Conservation (phyloP, 306 rosid species). For the Ormosia emarginata region DNA sequence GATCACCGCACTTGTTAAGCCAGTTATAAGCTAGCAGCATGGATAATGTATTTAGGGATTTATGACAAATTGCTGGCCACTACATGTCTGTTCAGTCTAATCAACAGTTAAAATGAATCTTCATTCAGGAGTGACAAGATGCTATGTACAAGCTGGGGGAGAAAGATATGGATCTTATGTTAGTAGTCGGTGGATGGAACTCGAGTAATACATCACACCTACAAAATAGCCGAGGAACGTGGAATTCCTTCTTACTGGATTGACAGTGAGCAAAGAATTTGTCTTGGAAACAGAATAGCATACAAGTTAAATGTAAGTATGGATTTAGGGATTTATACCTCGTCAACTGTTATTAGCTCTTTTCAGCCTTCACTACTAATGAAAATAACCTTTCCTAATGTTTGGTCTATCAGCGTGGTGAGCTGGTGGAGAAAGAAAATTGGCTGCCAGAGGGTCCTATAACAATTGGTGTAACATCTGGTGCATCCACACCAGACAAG, state of each 20-base stretch:
- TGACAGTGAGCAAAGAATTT: slow-evolving; percentile 88
- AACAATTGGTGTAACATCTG: slow-evolving; percentile 88
- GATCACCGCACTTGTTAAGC: not conserved
- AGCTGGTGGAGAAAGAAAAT: slow-evolving; percentile 89
- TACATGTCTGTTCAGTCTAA: not conserved
- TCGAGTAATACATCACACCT: slow-evolving; percentile 96
- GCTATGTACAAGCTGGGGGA: slow-evolving; percentile 98
- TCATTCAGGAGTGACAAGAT: slow-evolving; percentile 90
- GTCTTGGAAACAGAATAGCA: slow-evolving; percentile 92
- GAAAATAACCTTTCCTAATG: not conserved
- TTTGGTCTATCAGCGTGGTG: slow-evolving; percentile 69
- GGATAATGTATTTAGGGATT: not conserved
- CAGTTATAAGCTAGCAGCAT: not conserved
- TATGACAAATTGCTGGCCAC: not conserved
- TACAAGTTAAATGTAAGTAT: slow-evolving; percentile 68
- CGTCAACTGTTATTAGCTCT: not conserved
- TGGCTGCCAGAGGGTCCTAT: slow-evolving; percentile 85
- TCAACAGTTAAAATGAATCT: not conserved
- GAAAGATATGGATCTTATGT: slow-evolving; percentile 68
- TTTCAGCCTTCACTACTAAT: not conserved
- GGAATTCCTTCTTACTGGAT: slow-evolving; percentile 97
- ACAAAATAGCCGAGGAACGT: slow-evolving; percentile 87
- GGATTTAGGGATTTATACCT: not conserved
- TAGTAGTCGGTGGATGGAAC: slow-evolving; percentile 97
- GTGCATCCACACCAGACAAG: slow-evolving; percentile 99